These are phyloP conservation scores for Vigna nakashimae DNA, from an alignment of 306 rosid species.

Conservation along the genomic window DNA sequence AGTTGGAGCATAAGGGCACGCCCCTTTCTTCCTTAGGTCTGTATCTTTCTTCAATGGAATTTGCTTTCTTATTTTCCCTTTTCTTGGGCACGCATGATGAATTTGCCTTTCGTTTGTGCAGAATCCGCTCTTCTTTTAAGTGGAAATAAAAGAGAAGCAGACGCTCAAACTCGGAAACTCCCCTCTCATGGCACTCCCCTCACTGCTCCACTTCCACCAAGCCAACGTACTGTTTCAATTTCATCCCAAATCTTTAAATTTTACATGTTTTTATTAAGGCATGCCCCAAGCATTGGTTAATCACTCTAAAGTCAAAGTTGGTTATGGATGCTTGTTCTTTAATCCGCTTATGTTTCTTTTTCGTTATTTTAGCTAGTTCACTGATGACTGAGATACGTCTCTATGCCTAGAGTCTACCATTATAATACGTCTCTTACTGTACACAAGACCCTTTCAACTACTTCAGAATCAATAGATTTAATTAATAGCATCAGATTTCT, in stretches of 20 bases:
- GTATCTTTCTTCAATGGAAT: background rate
- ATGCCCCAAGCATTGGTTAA: background rate
- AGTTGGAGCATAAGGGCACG: slow-evolving; percentile 57
- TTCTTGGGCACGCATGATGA: background rate
- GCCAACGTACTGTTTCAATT: slow-evolving; percentile 61
- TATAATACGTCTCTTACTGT: background rate
- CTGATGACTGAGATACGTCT: background rate
- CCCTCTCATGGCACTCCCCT: slow-evolving; percentile 49
- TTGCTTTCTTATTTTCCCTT: background rate
- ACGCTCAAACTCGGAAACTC: slow-evolving; percentile 41
- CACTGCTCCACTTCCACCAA: slow-evolving; percentile 55
- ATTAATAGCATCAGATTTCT: background rate
- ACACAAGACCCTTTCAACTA: too few species aligned
- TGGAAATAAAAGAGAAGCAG: slow-evolving; percentile 37
- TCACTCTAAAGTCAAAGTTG: background rate
- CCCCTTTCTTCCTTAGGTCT: slow-evolving; percentile 65
- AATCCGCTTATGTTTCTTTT: background rate
- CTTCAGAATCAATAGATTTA: background rate
- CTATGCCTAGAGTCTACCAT: background rate
- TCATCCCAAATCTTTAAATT: slow-evolving; percentile 10
- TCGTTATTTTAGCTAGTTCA: background rate
- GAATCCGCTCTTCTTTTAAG: slow-evolving; percentile 66
- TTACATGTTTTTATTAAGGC: background rate
- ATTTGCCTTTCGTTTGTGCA: slow-evolving; percentile 37
- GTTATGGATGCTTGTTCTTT: background rate